Evolutionary conservation across 352 stramenopile species (phyloP).

Genomic region (Phytophthora cactorum): DNA sequence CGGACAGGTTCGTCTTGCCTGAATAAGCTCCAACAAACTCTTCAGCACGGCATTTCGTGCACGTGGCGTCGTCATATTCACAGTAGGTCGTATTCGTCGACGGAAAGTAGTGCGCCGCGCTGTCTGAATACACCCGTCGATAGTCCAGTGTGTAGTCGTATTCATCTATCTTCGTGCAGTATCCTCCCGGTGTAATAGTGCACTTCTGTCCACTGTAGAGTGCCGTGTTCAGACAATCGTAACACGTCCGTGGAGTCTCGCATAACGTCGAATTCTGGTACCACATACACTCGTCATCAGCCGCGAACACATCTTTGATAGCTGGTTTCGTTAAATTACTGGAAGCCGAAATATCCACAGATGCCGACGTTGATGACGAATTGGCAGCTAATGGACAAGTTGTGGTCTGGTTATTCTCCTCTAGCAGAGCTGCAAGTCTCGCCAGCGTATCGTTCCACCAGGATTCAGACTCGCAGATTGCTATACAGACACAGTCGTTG

Average conservation of each 20-base stretch:
- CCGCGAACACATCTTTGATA: constrained; percentile 45
- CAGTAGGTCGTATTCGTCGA: constrained; percentile 71
- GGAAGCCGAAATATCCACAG: constrained; percentile 11
- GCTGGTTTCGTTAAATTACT: constrained; percentile 17
- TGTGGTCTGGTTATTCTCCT: constrained; percentile 23
- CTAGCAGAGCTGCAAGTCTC: constrained; percentile 33
- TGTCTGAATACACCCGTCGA: constrained; percentile 35
- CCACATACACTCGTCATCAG: constrained; percentile 60
- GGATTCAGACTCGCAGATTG: constrained; percentile 50
- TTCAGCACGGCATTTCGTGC: constrained; percentile 26
- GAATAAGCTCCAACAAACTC: constrained; percentile 36
- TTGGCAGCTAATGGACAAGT: constrained; percentile 46
- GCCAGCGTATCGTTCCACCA: constrained; percentile 54
- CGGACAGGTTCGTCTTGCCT: constrained; percentile 34
- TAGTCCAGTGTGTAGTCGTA: constrained; percentile 56
- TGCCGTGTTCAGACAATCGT: constrained; percentile 61
- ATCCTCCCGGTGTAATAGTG: constrained; percentile 59
- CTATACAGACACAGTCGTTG: constrained; percentile 56
- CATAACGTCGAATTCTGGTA: constrained; percentile 68
- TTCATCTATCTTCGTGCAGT: constrained; percentile 54
- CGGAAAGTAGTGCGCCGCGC: constrained; percentile 53
- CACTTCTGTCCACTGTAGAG: constrained; percentile 50
- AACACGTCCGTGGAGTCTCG: constrained; percentile 51
- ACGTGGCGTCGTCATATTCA: constrained; percentile 39
- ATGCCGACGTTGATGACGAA: constrained; percentile 30